Percentiles rank a stretch among this genome's conserved stretches.
phyloP scores from a whole-genome alignment of 441 rosid genomes.

The Pelargonium fulgidum region DNA sequence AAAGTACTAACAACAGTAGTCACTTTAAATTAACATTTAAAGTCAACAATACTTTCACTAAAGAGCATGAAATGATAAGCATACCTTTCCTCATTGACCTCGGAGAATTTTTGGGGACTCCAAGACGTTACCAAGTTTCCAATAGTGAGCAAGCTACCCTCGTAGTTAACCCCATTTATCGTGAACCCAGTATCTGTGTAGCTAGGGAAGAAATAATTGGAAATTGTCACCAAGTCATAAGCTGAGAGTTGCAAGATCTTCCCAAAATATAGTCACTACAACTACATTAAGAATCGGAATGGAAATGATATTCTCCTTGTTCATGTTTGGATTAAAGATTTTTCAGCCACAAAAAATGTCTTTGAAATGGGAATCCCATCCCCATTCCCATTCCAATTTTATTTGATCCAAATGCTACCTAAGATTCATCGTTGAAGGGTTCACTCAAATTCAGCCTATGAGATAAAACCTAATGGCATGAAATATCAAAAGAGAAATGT shows the following conservation, averaged over 20 bases:
- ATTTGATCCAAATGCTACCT: no score
- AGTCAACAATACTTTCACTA: not conserved
- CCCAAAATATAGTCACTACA: not conserved
- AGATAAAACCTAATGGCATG: no score
- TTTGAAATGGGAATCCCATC: no score
- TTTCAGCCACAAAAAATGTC: no score
- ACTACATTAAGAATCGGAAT: no score
- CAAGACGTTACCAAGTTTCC: slow-evolving; percentile 82
- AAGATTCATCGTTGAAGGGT: no score
- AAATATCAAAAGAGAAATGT: no score
- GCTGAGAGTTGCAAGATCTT: not conserved
- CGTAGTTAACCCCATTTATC: slow-evolving; percentile 60
- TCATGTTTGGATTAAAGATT: no score
- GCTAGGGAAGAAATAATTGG: slow-evolving; percentile 26
- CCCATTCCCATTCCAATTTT: no score
- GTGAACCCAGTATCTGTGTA: slow-evolving; percentile 69
- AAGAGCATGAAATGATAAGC: slow-evolving; percentile 5
- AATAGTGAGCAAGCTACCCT: slow-evolving; percentile 84
- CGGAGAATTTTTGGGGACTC: slow-evolving; percentile 58
- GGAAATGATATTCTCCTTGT: no score
- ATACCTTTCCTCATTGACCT: slow-evolving; percentile 68
- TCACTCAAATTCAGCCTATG: no score
- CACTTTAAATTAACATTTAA: not conserved
- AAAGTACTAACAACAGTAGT: not conserved
- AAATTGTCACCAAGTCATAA: not conserved